Evolutionary conservation across 306 rosid genomes (phyloP), one percentile per base, ranked within the genome.

Genomic region (Quercus glauca): DNA sequence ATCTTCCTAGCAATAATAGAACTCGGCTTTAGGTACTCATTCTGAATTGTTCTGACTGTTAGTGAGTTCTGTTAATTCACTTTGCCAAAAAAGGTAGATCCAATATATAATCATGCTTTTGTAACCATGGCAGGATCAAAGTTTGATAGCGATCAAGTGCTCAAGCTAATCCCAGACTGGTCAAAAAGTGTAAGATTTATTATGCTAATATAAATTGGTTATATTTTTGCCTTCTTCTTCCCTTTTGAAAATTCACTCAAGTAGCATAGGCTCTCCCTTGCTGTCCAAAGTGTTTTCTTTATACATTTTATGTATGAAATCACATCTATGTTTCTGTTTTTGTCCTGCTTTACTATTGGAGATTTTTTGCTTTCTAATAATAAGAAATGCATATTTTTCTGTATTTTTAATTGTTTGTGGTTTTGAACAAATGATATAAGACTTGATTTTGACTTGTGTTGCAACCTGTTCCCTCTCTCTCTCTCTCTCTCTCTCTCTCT

Each of bases 101-200:
- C 43, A 79, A 69, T 79, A 60, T 53, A 64, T 69, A 74, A 71
- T 52, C 78, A 57, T 77, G 58, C 43, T 61, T 72, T 80, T 23
- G 45, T 81, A 60, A 63, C 82, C 78, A 13, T 86, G 37, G 37
- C 89, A 94, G 99, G 90, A 75, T 84, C 95, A 71, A 90, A 85
- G 79, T 79, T 91, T 85, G 94, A 88, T 73, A 31, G 83, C 51
- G 97, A 93, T 68, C 92, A 53, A 78, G 92, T 94, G 71, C 92
- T 92, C 78, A 85, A 81, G 80, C 85, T 95, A 83, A 92, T 88
- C 67, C 92, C 93, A 43, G 86, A 90, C 79, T 95, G 99, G 99
- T 87, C 99, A 78, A 88, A 84, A 83, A 92, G 90, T 92, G 99
- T 95, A 92, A 87, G 97, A 82, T 83, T 72, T 69, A 59, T 79